Percentiles rank a stretch among this genome's conserved stretches.
Conservation (phyloP, 176 grass and related monocot species). For the Paspalum notatum region DNA sequence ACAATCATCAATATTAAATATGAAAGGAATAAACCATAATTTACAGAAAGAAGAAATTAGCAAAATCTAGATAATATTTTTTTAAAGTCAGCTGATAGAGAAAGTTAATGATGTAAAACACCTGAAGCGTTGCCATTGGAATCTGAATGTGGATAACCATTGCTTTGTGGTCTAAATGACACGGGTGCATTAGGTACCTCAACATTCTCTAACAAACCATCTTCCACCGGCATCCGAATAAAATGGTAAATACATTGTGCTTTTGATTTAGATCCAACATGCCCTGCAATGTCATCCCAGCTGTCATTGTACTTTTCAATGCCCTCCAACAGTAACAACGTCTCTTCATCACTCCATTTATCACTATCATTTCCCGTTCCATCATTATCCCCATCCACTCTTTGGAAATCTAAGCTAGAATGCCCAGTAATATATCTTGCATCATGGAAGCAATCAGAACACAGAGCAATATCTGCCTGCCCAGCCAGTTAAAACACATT, state of each 20-base stretch:
- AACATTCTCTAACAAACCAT: slow-evolving; percentile 79
- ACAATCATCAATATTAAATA: slow-evolving; percentile 27
- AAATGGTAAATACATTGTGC: slow-evolving; percentile 98
- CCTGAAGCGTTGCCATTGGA: slow-evolving; percentile 67
- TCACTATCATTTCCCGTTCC: slow-evolving; percentile 64
- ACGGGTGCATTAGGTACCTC: slow-evolving; percentile 53
- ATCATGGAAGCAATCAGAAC: slow-evolving; percentile 83
- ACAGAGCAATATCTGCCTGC: slow-evolving; percentile 79
- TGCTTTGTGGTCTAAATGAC: slow-evolving; percentile 33
- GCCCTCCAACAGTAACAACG: slow-evolving; percentile 83
- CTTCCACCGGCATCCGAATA: slow-evolving; percentile 83
- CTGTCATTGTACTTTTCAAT: slow-evolving; percentile 87
- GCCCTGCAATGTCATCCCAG: slow-evolving; percentile 90
- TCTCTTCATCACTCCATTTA: slow-evolving; percentile 89
- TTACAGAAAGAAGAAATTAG: background rate
- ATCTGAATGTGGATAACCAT: slow-evolving; percentile 45
- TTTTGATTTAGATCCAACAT: slow-evolving; percentile 87
- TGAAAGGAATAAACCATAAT: background rate
- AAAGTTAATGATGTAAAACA: slow-evolving; percentile 42
- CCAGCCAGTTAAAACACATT: slow-evolving; percentile 44
- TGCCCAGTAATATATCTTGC: slow-evolving; percentile 79
- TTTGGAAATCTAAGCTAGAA: slow-evolving; percentile 86
- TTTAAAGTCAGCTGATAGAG: slow-evolving; percentile 10
- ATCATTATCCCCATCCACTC: slow-evolving; percentile 62
- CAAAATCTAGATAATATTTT: background rate